Base-by-base conservation (phyloP, 192 early-diverging fungal species). In the Coemansia sp. region DNA sequence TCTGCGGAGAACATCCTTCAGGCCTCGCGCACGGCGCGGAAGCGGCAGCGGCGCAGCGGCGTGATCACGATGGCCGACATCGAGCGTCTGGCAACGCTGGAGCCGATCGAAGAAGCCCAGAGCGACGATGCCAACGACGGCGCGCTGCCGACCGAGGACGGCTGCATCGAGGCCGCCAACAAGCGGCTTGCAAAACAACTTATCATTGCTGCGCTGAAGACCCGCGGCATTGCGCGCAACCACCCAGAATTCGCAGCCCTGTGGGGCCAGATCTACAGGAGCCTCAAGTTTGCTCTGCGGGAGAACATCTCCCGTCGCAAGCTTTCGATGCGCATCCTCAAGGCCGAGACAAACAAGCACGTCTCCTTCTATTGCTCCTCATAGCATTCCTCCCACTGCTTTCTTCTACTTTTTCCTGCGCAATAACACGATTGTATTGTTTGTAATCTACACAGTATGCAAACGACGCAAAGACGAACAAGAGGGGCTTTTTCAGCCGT, bases 231-330 rank as follows among this genome's bases (percentile, higher is more conserved):
- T 19, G 61, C 61, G 1, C 68, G 81, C 18, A 66, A 64, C 65
- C 75, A 83, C 49, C 45, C 38, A 19, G 81, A 83, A 42, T 83
- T 83, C 71, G 75, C 72, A 9, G 75, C 81, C 1, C 56, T 83
- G 47, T 83, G 81, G 81, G 65, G 81, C 58, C 81, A 77, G 64
- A 83, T 83, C 45, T 83, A 83, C 53, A 68, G 72, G 42, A 83
- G 81, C 61, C 68, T 77, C n/a, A 77, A 77, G 65, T 83, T 83
- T 62, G 69, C 81, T 4, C 65, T 83, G 67, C 75, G 81, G 16
- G 63, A 65, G 44, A 70, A 70, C 43, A 65, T 76, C 18, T 63
- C 26, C n/a, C 64, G 64, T 37, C 63, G 67, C 21, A 65, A 49
- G 40, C 59, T 67, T 32, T 56, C 74, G 10, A 66, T 70, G 5